These are phyloP conservation scores for Ampelomyces quisqualis DNA, from an alignment of 2,329 filamentous ascomycete genomes.

Conservation along the genomic window DNA sequence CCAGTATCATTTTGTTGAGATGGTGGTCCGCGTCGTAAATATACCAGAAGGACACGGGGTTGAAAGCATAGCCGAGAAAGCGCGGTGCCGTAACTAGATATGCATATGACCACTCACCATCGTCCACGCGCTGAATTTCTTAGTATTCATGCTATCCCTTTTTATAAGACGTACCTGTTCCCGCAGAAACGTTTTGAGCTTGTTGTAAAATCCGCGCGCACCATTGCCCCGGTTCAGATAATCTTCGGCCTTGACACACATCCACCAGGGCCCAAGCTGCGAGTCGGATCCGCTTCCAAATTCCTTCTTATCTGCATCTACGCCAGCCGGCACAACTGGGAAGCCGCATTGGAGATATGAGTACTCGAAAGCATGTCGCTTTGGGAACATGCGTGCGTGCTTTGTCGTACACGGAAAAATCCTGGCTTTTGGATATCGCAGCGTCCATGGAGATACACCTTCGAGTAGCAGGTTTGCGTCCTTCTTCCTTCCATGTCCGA, in stretches of 20 bases:
- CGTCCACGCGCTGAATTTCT: conserved; percentile 56
- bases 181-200: conserved; percentile 61
- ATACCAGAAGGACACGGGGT: conserved; percentile 78
- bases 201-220: conserved; percentile 60
- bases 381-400: conserved; percentile 67
- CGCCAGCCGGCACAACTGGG: conserved; percentile 63
- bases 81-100: conserved; percentile 71
- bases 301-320: conserved; percentile 13
- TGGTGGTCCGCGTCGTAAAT: conserved; percentile 62
- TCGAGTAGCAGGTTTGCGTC: no score
- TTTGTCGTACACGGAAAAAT: conserved; percentile 66
- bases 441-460: conserved; percentile 8
- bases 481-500: conserved; percentile 1
- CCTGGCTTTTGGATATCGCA: conserved; percentile 36
- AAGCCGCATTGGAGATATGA: conserved; percentile 70
- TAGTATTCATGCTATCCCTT: no score
- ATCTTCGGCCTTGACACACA: conserved; percentile 60
- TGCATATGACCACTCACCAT: conserved; percentile 62
- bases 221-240: conserved; percentile 60
- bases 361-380: conserved; percentile 67
- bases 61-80: conserved; percentile 71
- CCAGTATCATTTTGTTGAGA: conserved; percentile 66
- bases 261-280: conserved; percentile 53
- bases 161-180: conserved; percentile 55
- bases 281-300: conserved; percentile 24